A percentile compares a stretch with the other conserved stretches of the same genome.
These are phyloP conservation scores for Dichotomopilus funicola DNA, from an alignment of 2,329 filamentous ascomycete species.

Conservation along the genomic window DNA sequence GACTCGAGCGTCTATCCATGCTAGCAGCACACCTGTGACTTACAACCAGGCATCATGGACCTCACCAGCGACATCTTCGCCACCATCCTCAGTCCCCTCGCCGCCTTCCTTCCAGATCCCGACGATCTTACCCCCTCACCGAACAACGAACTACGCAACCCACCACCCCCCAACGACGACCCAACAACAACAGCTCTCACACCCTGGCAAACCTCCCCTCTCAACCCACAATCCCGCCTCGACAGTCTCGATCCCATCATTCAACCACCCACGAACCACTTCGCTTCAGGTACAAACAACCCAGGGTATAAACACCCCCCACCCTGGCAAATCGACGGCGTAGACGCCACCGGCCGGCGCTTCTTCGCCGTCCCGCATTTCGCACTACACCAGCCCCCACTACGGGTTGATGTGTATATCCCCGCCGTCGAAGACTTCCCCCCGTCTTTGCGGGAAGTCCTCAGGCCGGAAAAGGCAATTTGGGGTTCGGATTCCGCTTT, in stretches of 20 bases:
- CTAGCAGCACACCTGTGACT: no score
- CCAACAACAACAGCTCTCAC: not conserved
- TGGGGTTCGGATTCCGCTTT: not conserved
- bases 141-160: not conserved
- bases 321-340: slow-evolving; percentile 18
- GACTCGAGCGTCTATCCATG: no score
- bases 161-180: not conserved
- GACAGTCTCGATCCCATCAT: slow-evolving; percentile 5
- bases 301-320: no score
- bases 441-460: not conserved
- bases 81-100: slow-evolving; percentile 20
- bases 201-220: slow-evolving; percentile 5
- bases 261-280: no score
- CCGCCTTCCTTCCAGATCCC: slow-evolving; percentile 11
- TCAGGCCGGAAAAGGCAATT: slow-evolving; percentile 10
- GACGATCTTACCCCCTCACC: not conserved
- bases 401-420: slow-evolving; percentile 20
- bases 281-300: no score
- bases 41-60: slow-evolving; percentile 15
- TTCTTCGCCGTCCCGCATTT: slow-evolving; percentile 18
- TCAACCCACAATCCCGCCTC: slow-evolving; percentile 13
- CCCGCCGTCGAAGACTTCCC: slow-evolving; percentile 17
- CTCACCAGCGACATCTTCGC: slow-evolving; percentile 18
- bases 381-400: slow-evolving; percentile 14
- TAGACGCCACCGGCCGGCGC: slow-evolving; percentile 13